These are phyloP conservation scores for Anaeramoeba ignava DNA, from an alignment of 78 protist genomes.

Conservation along the genomic window DNA sequence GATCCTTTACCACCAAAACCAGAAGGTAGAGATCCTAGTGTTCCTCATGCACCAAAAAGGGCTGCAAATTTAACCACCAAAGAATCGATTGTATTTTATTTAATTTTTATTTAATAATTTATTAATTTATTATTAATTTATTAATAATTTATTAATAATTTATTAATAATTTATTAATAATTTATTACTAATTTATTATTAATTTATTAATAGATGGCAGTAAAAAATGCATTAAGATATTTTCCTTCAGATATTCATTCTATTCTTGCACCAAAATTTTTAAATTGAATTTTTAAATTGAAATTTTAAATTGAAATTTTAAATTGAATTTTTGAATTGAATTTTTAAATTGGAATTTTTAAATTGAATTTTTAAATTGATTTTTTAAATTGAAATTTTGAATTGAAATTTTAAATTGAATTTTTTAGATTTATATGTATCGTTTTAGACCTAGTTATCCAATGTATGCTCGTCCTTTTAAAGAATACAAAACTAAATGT, in stretches of 20 bases:
- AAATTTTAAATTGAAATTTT: too few species aligned
- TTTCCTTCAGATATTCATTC: not conserved
- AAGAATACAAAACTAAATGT: slow-evolving; percentile 42
- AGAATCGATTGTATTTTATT: too few species aligned
- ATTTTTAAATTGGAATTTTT: too few species aligned
- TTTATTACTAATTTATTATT: too few species aligned
- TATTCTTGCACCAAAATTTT: not conserved
- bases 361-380: too few species aligned
- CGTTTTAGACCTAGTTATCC: slow-evolving; percentile 59
- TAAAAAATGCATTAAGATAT: not conserved
- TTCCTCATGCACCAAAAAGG: not conserved
- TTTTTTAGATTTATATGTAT: slow-evolving; percentile 47
- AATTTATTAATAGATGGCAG: not conserved
- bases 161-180: too few species aligned
- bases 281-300: not conserved
- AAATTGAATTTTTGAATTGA: too few species aligned
- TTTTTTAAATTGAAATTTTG: too few species aligned
- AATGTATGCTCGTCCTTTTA: slow-evolving; percentile 57
- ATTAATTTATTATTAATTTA: too few species aligned
- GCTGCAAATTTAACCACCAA: not conserved
- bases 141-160: too few species aligned
- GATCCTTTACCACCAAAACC: not conserved
- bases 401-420: too few species aligned
- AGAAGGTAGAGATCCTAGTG: not conserved
- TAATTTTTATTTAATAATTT: too few species aligned